Evolutionary conservation across 192 early-diverging fungal genomes (phyloP).

Genomic region (Oehlia diaphana): DNA sequence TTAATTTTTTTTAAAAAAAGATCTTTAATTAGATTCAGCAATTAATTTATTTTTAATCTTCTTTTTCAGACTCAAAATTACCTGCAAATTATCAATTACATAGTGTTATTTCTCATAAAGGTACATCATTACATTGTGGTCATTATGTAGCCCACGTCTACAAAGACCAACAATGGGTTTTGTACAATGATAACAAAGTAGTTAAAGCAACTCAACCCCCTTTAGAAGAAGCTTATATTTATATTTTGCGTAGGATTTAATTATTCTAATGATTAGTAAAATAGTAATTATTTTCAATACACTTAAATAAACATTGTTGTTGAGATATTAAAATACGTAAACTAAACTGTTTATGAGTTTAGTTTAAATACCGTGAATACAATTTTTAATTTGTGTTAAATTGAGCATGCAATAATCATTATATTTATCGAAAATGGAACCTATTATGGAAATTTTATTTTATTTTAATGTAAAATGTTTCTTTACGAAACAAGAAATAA

Average conservation of each 20-base stretch:
- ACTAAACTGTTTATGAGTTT: too few relatives aligned
- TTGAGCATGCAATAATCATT: too few relatives aligned
- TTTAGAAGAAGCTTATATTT: slow-evolving; percentile 69
- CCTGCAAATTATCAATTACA: slow-evolving; percentile 66
- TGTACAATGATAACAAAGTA: slow-evolving; percentile 97
- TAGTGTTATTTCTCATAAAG: slow-evolving; percentile 93
- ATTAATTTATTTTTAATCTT: slow-evolving; percentile 4
- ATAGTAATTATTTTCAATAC: too few relatives aligned
- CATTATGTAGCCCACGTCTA: slow-evolving; percentile 93
- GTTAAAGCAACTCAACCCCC: slow-evolving; percentile 67
- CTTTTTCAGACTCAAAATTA: slow-evolving; percentile 37
- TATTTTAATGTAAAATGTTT: too few relatives aligned
- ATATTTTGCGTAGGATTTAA: slow-evolving; percentile 57
- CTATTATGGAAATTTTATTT: too few relatives aligned
- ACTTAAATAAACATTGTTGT: too few relatives aligned
- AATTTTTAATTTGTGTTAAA: too few relatives aligned
- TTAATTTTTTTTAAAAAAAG: neutral
- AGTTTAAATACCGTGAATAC: too few relatives aligned
- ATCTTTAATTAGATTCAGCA: neutral
- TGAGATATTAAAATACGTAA: too few relatives aligned
- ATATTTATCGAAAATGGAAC: too few relatives aligned
- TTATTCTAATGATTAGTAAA: neutral
- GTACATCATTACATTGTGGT: slow-evolving; percentile 92
- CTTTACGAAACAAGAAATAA: too few relatives aligned
- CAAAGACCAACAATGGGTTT: slow-evolving; percentile 74